These are phyloP conservation scores for Galeopsis tetrahit DNA, from an alignment of 257 asterid species.

Conservation along the genomic window DNA sequence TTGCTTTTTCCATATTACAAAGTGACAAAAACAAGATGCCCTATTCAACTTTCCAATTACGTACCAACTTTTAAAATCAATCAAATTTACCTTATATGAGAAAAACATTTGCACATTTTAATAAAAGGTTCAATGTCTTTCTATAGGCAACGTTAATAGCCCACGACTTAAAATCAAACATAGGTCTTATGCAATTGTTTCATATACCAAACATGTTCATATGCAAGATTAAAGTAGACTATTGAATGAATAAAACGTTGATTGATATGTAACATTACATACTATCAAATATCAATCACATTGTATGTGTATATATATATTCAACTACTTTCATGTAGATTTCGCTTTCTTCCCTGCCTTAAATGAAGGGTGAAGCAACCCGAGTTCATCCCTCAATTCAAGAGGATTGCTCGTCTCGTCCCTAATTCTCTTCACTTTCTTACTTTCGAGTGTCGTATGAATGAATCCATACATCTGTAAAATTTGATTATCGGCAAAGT, in stretches of 20 bases:
- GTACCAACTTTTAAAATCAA: conserved; percentile 18
- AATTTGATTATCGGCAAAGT: conserved; percentile 85
- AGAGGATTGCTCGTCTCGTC: conserved; percentile 81
- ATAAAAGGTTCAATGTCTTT: not conserved
- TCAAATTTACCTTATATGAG: no score
- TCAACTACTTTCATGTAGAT: not conserved
- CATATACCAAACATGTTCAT: not conserved
- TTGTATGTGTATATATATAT: not conserved
- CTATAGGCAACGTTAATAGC: no score
- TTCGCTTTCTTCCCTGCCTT: conserved; percentile 51
- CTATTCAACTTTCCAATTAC: conserved; percentile 10
- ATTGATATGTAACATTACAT: not conserved
- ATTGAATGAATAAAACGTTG: not conserved
- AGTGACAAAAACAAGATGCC: conserved; percentile 36
- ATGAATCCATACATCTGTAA: conserved; percentile 84
- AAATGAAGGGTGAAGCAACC: conserved; percentile 78
- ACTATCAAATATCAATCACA: not conserved
- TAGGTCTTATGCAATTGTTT: not conserved
- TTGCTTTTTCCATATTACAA: conserved; percentile 10
- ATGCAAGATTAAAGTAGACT: not conserved
- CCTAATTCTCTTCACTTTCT: conserved; percentile 66
- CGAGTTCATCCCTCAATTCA: conserved; percentile 61
- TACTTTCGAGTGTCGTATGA: conserved; percentile 65
- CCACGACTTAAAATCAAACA: no score
- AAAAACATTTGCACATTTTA: no score